Evolutionary conservation across 192 early-diverging fungal species (phyloP).

Genomic region (Helicostylum pulchrum): DNA sequence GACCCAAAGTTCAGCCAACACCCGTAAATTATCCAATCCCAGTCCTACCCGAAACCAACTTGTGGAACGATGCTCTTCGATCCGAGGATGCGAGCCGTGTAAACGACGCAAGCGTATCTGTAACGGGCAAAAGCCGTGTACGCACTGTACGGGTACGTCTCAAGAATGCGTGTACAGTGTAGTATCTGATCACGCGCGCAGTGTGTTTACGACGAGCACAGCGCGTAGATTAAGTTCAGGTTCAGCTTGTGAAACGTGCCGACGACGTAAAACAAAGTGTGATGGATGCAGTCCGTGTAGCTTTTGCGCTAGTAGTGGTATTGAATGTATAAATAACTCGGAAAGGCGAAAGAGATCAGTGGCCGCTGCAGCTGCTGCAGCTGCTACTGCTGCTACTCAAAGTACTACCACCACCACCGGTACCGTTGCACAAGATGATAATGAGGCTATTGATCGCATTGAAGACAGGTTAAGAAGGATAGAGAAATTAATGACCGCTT

Average conservation of each 20-base stretch:
- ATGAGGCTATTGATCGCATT: conserved; percentile 36
- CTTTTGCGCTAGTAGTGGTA: conserved; percentile 31
- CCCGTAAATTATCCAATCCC: conserved; percentile 20
- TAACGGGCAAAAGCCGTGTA: conserved; percentile 31
- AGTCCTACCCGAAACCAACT: conserved; percentile 25
- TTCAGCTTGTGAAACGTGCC: conserved; percentile 39
- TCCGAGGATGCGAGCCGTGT: conserved; percentile 32
- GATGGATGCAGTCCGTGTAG: conserved; percentile 39
- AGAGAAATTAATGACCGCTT: conserved; percentile 33
- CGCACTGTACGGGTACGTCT: conserved; percentile 15
- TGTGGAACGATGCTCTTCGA: conserved; percentile 33
- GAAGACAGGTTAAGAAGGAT: conserved; percentile 34
- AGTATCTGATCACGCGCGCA: conserved; percentile 29
- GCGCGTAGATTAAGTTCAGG: conserved; percentile 34
- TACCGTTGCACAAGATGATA: conserved; percentile 3
- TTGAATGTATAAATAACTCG: conserved; percentile 39
- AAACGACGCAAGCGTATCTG: conserved; percentile 25
- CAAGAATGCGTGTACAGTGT: conserved; percentile 31
- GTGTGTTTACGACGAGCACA: conserved; percentile 32
- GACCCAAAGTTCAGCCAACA: conserved; percentile 25
- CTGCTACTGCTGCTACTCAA: no score
- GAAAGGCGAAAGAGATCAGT: conserved; percentile 30
- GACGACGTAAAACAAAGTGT: conserved; percentile 41
- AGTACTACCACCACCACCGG: neutral
- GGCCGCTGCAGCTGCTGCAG: no score